Base-by-base conservation (phyloP, 2,329 filamentous ascomycete species). In the Seiridium unicorne region DNA sequence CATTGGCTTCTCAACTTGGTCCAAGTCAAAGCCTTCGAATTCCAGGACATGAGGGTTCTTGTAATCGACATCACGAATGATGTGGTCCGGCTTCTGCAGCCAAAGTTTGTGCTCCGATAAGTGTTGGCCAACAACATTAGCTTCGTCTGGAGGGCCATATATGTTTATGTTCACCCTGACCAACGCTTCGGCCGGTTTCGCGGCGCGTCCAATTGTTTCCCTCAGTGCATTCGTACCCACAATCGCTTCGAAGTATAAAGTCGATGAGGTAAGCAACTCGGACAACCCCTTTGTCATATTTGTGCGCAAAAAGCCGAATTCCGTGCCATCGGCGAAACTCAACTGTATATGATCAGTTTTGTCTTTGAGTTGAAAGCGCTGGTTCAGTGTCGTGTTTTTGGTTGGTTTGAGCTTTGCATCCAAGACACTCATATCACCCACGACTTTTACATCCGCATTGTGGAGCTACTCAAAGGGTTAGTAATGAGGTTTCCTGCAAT, bases 91-190 rank as follows among this genome's bases (percentile, higher is more conserved):
- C 18, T 38, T 59, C 13, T 59, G 57, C 2, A 59, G 38, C 57
- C 57, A 59, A 18, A 59, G 32, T 36, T 59, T 59, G 18, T 51
- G 47, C 5, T 38, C 51, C 6, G 57, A 53, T 10, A 59, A 40
- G 10, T 36, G 47, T 7, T 3, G 10, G 7, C 57, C 57, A 5
- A 46, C 48, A 10, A 34, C 1, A 31, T 59, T 38, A 9, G 57
- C 57, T 10, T 59, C 1, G 31, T 35, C 18, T 10, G 38, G 38
- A 9, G 48, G 57, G 11, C 57, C 57, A 36, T 59, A 59, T 3
- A 59, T 36, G n/a, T 59, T 53, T 9, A 59, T 59, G 13, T 54
- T 54, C 6, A 59, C 57, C 5, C 38, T 34, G 10, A 59, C 49
- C 35, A 53, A 18, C 8, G 57, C 57, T 32, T 59, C 57, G 36